Base-by-base conservation (phyloP, 306 rosid genomes). In the Quercus variabilis region DNA sequence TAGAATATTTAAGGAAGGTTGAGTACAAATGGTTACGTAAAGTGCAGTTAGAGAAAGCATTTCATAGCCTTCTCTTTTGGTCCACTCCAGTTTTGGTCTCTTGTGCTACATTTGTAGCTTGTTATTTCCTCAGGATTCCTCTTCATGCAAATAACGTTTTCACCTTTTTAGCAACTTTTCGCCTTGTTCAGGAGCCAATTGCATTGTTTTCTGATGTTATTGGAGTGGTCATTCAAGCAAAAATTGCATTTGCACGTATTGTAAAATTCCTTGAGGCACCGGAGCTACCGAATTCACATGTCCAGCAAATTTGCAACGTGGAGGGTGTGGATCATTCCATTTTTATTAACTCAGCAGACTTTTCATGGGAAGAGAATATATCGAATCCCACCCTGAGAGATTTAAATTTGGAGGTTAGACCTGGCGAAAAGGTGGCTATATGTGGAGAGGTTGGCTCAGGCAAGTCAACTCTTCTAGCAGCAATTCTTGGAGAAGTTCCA, bases 401-500 rank as follows among this genome's bases (percentile, higher is more conserved):
- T 77, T 80, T 93, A 76, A 85, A 85, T 75, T 68, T 93, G 26
- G 87, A 72, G 76, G 85, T 90, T 33, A 69, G 64, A 67, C 83
- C 41, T 5, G 89, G 92, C 8, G 87, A 88, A 54, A 93, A 88
- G 82, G 87, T 93, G 21, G 98, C 95, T 54, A 85, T 91, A 33
- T 91, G 98, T 51, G 98, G 98, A 57, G 92, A 89, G 85, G 97
- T 93, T 71, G 98, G 98, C 49, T 90, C 97, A 11, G 97, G 98
- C 2, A 93, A 93, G 84, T 91, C 98, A 63, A 90, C 97, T 38
- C 88, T 93, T 52, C 78, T 91, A 41, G 83, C 92, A 3, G 85
- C 98, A 58, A 78, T 93, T 91, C 92, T 93, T 0, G 90, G 97
- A 25, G 97, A 93, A 83, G 79, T 91, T 80, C 86, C 93, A 11